Base-by-base conservation (phyloP, 1,284 basidiomycete genomes). In the Schizophyllum amplum region DNA sequence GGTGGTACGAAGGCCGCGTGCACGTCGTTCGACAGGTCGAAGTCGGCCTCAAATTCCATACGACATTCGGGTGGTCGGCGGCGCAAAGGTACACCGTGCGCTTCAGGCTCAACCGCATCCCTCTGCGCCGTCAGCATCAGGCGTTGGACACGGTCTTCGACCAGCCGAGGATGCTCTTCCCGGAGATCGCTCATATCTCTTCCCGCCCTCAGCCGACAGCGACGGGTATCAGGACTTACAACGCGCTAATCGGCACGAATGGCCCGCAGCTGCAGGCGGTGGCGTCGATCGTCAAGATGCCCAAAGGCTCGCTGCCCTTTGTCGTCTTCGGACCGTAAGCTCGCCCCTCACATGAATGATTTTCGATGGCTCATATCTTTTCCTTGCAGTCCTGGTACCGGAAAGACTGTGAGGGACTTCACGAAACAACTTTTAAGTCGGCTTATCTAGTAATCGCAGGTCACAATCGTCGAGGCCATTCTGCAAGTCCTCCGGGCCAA, bases 281-380 rank as follows among this genome's bases (percentile, higher is more conserved):
- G 3, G 66, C 68, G 3, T 75, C 78, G 0, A 83, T 86, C 46
- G 56, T 77, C 1, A 63, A 64, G 3, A 69, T 74, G 48, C 68
- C 70, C n/a, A 63, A 71, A 1, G 80, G 80, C 1, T 74, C 78
- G 1, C 68, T 72, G 0, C 81, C 83, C 0, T 86, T 86, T 62
- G 68, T 81, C 7, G 67, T 86, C 1, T 86, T 83, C 66, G 85
- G 84, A 20, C 84, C 84, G 83, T 84, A 68, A 70, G 83, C 25
- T 51, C 54, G 17, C 47, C 46, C 20, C 9, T 50, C 20, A 2
- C 13, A 9, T 50, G 48, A 24, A 5, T 9, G 42, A 46, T n/a
- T 46, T 11, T 5, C 48, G 13, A 15, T 2, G 3, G 13, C 20
- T 50, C 13, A 58, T 51, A 60, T 24, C 57, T 33, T 4, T 47